Evolutionary conservation across 192 early-diverging fungal species (phyloP), one percentile per base, ranked within the genome.

Genomic region (Backusella mclennaniae): DNA sequence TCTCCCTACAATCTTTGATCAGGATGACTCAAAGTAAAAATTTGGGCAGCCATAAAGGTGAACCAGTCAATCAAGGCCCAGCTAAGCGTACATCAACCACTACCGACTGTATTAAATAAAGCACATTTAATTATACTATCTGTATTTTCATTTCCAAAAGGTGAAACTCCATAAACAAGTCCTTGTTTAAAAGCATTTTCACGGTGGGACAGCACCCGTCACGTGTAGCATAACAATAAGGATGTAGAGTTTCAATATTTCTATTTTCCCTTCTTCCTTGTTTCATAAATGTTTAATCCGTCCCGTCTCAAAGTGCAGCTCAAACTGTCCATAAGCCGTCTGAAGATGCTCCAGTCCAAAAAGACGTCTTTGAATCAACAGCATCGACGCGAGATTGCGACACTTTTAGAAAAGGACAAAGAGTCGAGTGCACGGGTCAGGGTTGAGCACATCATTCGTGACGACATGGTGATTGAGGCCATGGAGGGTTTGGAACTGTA

Each of bases 361-460:
- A 97, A 96, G 80, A 87, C 84, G 39, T 88, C 92, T 21, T 78
- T 92, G 7, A 93, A 92, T 67, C 83, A 93, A 44, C 87, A 90
- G 49, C 90, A 90, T 14, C 90, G 95, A 66, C 89, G 90, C n/a
- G 96, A 97, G 80, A 96, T 99, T 56, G 94, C 95, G 0, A 71
- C 76, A 6, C 85, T 98, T 6, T 80, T 99, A 4, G 92, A 96
- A 76, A 86, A 80, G 69, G 92, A 92, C 77, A 99, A 98, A 69
- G 88, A 88, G 38, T 94, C 94, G 73, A 95, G 92, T 71, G 97
- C 96, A 12, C 85, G 93, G 15, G 93, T 97, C 21, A 84, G 95
- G 69, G 95, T 95, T 2, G 96, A 99, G 73, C 88, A 92, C 79
- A 95, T 99, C 66, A 99, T 99, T 73, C 92, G 97, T 12, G 96